Evolutionary conservation across 306 rosid genomes (phyloP).

Genomic region (Trichosanthes cucumerina): DNA sequence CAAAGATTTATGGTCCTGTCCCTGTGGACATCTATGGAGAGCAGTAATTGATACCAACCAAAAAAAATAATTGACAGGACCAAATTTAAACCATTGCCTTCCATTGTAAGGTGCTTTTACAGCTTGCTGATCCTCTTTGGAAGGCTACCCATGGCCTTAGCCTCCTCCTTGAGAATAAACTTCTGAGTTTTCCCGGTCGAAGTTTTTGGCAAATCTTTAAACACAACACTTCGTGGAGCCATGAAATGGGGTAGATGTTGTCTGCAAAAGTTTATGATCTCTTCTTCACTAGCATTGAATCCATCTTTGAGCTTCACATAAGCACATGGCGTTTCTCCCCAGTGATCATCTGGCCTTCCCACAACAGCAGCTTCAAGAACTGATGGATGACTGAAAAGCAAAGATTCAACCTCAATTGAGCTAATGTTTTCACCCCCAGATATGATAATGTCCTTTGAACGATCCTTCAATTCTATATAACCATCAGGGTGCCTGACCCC

Average conservation of each 20-base stretch:
- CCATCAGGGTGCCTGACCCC: conserved; percentile 78
- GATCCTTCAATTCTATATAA: conserved; percentile 70
- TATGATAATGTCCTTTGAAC: conserved; percentile 75
- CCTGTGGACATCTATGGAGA: background rate
- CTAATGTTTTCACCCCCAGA: conserved; percentile 92
- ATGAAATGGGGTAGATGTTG: conserved; percentile 55
- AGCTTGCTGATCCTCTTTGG: conserved; percentile 42
- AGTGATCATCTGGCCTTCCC: conserved; percentile 64
- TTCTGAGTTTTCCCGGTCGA: conserved; percentile 84
- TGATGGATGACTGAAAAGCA: conserved; percentile 57
- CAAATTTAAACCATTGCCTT: background rate
- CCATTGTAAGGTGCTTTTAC: conserved; percentile 3
- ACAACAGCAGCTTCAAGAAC: conserved; percentile 74
- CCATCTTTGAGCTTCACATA: conserved; percentile 77
- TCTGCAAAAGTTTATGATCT: conserved; percentile 48
- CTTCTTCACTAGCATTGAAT: conserved; percentile 26
- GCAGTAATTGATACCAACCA: background rate
- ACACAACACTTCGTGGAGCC: conserved; percentile 69
- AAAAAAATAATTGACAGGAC: background rate
- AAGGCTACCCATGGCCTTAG: conserved; percentile 70
- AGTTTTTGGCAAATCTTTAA: conserved; percentile 67
- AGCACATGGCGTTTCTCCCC: conserved; percentile 95
- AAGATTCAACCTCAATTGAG: conserved; percentile 75
- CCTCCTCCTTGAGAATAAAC: conserved; percentile 44
- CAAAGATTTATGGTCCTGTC: background rate